Conservation (phyloP, 2,329 filamentous ascomycete genomes). For the Microdochium trichocladiopsis region DNA sequence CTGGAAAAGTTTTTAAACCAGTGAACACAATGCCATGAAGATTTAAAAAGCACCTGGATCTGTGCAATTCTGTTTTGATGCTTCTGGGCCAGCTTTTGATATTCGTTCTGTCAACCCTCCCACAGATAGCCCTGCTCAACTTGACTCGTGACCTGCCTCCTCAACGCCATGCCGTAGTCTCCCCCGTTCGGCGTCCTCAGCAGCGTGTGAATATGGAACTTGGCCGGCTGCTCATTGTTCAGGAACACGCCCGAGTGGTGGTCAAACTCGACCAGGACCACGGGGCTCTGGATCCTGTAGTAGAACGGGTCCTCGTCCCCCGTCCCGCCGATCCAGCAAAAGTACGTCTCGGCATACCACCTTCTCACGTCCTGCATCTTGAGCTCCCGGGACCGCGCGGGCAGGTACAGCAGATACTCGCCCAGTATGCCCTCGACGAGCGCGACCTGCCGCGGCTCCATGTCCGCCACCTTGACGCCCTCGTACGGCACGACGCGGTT, state of each 20-base stretch:
- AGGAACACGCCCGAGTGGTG: constrained; percentile 75
- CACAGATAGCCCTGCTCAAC: constrained; percentile 31
- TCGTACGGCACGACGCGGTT: constrained; percentile 72
- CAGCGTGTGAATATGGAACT: constrained; percentile 74
- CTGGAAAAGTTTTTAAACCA: background rate
- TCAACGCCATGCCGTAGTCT: constrained; percentile 60
- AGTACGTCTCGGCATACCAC: constrained; percentile 66
- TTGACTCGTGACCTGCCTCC: constrained; percentile 25
- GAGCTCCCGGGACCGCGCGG: constrained; percentile 41
- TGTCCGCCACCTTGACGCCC: constrained; percentile 46
- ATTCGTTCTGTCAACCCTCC: constrained; percentile 28
- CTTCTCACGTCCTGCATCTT: constrained; percentile 46
- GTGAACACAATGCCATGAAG: background rate
- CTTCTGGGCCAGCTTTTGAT: no score
- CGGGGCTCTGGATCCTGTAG: constrained; percentile 69
- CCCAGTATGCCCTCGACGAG: constrained; percentile 52
- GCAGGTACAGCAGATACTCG: constrained; percentile 65
- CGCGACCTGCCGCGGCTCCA: constrained; percentile 40
- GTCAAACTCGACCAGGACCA: constrained; percentile 70
- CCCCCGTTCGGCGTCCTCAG: constrained; percentile 66
- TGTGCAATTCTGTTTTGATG: no score
- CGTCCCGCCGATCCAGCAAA: constrained; percentile 70
- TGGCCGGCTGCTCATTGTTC: constrained; percentile 63
- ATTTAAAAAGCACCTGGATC: no score
- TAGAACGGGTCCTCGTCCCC: constrained; percentile 66